A percentile compares a stretch with the other conserved stretches of the same genome.
Conservation (phyloP, 176 grass and related monocot genomes). For the Eremochloa ophiuroides region DNA sequence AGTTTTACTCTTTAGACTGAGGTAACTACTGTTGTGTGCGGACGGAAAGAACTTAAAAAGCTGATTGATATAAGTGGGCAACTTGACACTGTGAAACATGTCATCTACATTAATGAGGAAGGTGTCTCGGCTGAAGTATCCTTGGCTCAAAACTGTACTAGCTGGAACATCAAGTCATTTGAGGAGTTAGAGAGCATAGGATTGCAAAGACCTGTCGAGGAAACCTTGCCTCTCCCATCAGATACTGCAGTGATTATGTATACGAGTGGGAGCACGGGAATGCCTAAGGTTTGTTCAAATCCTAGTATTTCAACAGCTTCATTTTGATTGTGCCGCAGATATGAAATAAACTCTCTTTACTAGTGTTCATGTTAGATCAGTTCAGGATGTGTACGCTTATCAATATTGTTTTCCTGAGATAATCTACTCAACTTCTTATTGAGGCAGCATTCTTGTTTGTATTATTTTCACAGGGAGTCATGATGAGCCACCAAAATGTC, state of each 20-base stretch:
- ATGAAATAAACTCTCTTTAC: not conserved
- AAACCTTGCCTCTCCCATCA: constrained; percentile 55
- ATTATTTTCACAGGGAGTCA: constrained; percentile 60
- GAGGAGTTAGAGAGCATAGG: constrained; percentile 78
- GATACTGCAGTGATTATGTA: constrained; percentile 97
- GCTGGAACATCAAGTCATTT: constrained; percentile 69
- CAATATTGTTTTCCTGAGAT: constrained; percentile 1
- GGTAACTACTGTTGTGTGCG: constrained; percentile 80
- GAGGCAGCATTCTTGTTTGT: constrained; percentile 6
- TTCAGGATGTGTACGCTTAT: constrained; percentile 8
- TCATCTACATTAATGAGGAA: constrained; percentile 81
- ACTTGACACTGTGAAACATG: constrained; percentile 78
- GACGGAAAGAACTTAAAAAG: constrained; percentile 87
- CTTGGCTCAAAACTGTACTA: constrained; percentile 60
- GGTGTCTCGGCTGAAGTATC: constrained; percentile 70
- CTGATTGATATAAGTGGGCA: constrained; percentile 76
- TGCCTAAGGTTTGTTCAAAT: constrained; percentile 83
- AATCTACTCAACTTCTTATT: constrained; percentile 2
- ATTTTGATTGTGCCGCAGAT: not conserved
- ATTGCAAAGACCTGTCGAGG: constrained; percentile 50
- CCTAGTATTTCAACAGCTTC: constrained; percentile 6
- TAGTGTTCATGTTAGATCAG: constrained; percentile 15
- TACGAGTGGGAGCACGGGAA: constrained; percentile 95
- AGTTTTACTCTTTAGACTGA: constrained; percentile 66
- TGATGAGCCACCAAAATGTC: constrained; percentile 95